A percentile compares a stretch with the other conserved stretches of the same genome.
These are phyloP conservation scores for Elaeagnus macrophylla DNA, from an alignment of 306 rosid species.

Conservation along the genomic window DNA sequence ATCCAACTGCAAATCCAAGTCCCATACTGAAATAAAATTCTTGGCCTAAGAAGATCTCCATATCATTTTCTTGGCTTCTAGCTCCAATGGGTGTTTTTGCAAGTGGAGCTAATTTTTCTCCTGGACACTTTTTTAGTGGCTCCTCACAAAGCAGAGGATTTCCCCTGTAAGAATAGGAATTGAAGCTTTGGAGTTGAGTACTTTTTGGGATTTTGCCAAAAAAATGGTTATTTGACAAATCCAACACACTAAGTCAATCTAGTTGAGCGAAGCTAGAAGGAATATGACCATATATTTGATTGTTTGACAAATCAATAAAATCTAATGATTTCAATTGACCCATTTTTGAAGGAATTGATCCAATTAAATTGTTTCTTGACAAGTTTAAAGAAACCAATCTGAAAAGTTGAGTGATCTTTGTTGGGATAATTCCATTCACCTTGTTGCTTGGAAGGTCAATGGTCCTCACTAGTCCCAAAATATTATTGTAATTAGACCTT, in stretches of 20 bases:
- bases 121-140: not conserved
- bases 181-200: not conserved
- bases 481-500: not conserved
- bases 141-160: not conserved
- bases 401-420: too few relatives aligned
- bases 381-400: too few relatives aligned
- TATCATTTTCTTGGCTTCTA: not conserved
- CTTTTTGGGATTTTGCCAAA: constrained; percentile 1
- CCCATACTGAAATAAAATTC: constrained; percentile 2
- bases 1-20: not conserved
- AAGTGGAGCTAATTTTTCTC: not conserved
- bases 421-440: too few relatives aligned
- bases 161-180: too few relatives aligned
- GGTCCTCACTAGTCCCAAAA: too few relatives aligned
- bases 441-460: too few relatives aligned
- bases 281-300: not conserved
- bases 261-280: too few relatives aligned
- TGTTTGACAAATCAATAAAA: constrained; percentile 5
- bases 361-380: not conserved
- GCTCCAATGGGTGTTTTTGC: not conserved
- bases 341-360: not conserved
- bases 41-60: not conserved
- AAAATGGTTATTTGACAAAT: too few relatives aligned
- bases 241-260: too few relatives aligned
- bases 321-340: constrained; percentile 1